Percentiles rank a stretch among this genome's conserved stretches.
Evolutionary conservation across 495 filamentous ascomycete genomes (phyloP).

Genomic region (Pseudoneurospora amorphoporcata): DNA sequence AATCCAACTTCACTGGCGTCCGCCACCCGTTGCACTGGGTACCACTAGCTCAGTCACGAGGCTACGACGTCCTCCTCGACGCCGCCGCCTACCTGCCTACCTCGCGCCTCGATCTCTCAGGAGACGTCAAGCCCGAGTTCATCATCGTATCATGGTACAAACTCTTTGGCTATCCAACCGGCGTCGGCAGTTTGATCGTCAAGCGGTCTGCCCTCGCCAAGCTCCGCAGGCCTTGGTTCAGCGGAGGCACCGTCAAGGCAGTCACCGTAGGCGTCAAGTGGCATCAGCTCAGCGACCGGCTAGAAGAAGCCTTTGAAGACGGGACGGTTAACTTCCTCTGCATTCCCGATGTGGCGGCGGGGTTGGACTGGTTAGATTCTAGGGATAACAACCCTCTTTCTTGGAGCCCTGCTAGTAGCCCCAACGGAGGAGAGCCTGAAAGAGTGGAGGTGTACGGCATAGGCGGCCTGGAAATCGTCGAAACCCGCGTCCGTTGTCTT

Average conservation of each 20-base stretch:
- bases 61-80: conserved; percentile 45
- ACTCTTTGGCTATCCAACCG: conserved; percentile 52
- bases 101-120: conserved; percentile 38
- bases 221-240: conserved; percentile 44
- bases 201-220: conserved; percentile 35
- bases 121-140: conserved; percentile 44
- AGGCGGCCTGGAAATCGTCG: conserved; percentile 8
- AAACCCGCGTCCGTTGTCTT: conserved; percentile 26
- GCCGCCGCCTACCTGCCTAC: conserved; percentile 49
- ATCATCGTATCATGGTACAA: conserved; percentile 51
- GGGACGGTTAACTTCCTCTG: conserved; percentile 50
- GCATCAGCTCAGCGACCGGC: conserved; percentile 36
- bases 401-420: neutral
- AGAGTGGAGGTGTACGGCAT: neutral
- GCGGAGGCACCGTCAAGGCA: conserved; percentile 50
- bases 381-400: neutral
- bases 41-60: conserved; percentile 28
- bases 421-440: neutral
- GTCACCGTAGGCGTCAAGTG: conserved; percentile 37
- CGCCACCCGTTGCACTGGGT: conserved; percentile 45
- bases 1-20: conserved; percentile 54
- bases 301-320: conserved; percentile 43
- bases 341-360: conserved; percentile 45
- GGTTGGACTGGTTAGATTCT: conserved; percentile 30
- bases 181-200: conserved; percentile 48